phyloP scores from a whole-genome alignment of 2,329 filamentous ascomycete genomes.

The Sclerotinia glacialis region DNA sequence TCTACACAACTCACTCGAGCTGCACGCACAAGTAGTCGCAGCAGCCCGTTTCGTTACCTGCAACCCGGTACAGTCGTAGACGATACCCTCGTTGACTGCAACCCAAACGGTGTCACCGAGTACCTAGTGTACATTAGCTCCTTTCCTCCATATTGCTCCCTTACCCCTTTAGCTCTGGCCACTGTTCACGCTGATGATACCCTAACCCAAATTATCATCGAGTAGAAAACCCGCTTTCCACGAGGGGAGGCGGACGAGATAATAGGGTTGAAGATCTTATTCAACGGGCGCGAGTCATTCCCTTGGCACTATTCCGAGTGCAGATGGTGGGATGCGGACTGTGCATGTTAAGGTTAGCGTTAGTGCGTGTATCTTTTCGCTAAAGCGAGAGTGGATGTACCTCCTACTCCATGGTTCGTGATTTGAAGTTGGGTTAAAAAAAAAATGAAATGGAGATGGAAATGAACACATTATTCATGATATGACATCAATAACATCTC shows the following conservation, averaged over 20 bases:
- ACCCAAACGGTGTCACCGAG: constrained; percentile 9
- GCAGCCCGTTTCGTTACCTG: background rate
- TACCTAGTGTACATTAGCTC: background rate
- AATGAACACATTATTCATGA: no score
- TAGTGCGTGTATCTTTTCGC: background rate
- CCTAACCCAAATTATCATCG: background rate
- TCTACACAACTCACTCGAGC: background rate
- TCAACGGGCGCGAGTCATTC: constrained; percentile 15
- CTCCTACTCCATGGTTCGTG: background rate
- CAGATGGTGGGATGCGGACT: background rate
- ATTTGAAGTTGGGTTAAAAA: background rate
- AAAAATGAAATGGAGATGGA: background rate
- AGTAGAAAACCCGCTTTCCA: background rate
- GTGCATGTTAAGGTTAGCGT: background rate
- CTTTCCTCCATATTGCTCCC: background rate
- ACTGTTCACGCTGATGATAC: background rate
- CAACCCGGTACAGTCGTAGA: background rate
- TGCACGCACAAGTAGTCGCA: background rate
- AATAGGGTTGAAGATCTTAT: background rate
- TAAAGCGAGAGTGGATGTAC: background rate
- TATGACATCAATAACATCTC: no score
- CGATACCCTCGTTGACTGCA: background rate
- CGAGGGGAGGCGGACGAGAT: background rate
- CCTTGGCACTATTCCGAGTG: background rate
- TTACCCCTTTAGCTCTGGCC: no score